Evolutionary conservation across 2,329 filamentous ascomycete species (phyloP).

Genomic region (Emergomyces orientalis): DNA sequence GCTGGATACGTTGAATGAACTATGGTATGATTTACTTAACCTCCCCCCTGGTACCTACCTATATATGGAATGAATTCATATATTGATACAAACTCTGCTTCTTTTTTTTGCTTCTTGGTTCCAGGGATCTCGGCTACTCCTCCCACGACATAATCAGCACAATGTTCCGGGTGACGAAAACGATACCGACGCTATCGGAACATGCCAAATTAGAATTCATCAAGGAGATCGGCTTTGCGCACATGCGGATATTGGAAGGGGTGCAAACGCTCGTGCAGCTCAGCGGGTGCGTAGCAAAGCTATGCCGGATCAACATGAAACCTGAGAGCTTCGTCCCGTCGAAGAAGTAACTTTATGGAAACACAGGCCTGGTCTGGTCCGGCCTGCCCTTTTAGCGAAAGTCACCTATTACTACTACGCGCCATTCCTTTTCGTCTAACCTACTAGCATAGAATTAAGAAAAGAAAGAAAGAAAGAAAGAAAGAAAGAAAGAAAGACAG

Average conservation of each 20-base stretch:
- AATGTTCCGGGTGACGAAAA: constrained; percentile 98
- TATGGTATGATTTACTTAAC: constrained; percentile 53
- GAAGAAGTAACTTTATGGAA: no score
- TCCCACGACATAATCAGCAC: constrained; percentile 98
- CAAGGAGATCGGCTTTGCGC: constrained; percentile 96
- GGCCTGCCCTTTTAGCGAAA: no score
- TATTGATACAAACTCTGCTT: no score
- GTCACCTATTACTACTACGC: no score
- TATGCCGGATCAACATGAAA: constrained; percentile 96
- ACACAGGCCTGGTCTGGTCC: no score
- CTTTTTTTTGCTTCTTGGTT: no score
- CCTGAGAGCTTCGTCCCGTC: constrained; percentile 61
- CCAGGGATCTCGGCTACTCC: constrained; percentile 77
- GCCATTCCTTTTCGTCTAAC: no score
- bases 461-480: constrained; percentile 7
- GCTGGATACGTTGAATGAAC: constrained; percentile 73
- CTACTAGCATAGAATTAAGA: no score
- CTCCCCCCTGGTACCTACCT: no score
- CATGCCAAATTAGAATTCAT: constrained; percentile 96
- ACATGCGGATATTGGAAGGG: constrained; percentile 98
- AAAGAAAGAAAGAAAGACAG: not conserved
- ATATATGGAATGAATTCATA: no score
- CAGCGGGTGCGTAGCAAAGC: constrained; percentile 79
- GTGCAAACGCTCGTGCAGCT: constrained; percentile 91
- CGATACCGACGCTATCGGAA: constrained; percentile 81